Percentiles rank a stretch among this genome's conserved stretches.
Evolutionary conservation across 331 rosid genomes (phyloP).

Genomic region (Malus hybrid): DNA sequence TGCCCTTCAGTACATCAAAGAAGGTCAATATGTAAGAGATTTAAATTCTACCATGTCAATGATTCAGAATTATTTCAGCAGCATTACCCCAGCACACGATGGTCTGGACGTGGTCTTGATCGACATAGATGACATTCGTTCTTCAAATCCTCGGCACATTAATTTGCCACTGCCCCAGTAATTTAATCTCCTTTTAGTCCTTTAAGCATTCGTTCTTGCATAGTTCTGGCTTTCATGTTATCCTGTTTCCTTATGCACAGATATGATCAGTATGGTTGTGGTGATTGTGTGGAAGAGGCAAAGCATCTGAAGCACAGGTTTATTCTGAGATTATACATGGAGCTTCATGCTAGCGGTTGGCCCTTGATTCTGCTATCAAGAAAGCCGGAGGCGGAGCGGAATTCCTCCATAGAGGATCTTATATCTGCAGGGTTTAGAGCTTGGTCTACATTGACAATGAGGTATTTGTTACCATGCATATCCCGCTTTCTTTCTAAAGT

Average conservation of each 20-base stretch:
- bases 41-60: constrained; percentile 39
- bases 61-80: constrained; percentile 48
- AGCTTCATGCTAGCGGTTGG: constrained; percentile 62
- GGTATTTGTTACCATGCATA: constrained; percentile 25
- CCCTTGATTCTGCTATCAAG: constrained; percentile 60
- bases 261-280: constrained; percentile 27
- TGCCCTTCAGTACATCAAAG: constrained; percentile 40
- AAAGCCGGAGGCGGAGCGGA: constrained; percentile 31
- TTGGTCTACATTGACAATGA: constrained; percentile 68
- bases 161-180: constrained; percentile 28
- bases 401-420: constrained; percentile 44
- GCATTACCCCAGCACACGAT: constrained; percentile 19
- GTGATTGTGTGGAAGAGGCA: constrained; percentile 40
- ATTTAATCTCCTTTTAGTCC: not conserved
- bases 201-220: not conserved
- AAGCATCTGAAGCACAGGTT: constrained; percentile 38
- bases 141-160: constrained; percentile 8
- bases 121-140: constrained; percentile 61
- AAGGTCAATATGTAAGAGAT: constrained; percentile 71
- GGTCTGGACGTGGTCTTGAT: constrained; percentile 56
- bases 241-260: constrained; percentile 16
- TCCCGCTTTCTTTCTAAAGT: not conserved
- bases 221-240: not conserved
- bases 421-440: constrained; percentile 45
- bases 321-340: constrained; percentile 35